phyloP scores from a whole-genome alignment of 2,329 filamentous ascomycete species.

The Nemania diffusa region DNA sequence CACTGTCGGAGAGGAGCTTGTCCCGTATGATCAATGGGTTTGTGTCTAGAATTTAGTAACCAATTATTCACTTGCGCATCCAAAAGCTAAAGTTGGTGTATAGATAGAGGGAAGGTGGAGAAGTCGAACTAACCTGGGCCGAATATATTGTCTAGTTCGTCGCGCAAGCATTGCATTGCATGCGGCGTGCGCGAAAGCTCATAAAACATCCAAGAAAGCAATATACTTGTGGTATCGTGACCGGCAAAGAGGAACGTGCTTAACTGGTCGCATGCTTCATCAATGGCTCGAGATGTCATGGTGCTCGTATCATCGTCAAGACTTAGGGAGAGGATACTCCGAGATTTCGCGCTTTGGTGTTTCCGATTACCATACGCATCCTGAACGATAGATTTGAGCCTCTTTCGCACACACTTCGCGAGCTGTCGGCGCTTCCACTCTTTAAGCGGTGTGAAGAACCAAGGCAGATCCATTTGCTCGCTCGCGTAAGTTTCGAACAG shows the following conservation, averaged over 20 bases:
- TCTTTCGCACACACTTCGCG: background rate
- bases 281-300: constrained; percentile 39
- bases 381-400: background rate
- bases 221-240: constrained; percentile 54
- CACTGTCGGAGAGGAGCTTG: constrained; percentile 42
- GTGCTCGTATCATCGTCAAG: background rate
- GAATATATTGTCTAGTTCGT: constrained; percentile 52
- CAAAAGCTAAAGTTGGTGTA: background rate
- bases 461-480: background rate
- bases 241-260: constrained; percentile 55
- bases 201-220: constrained; percentile 53
- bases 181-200: constrained; percentile 50
- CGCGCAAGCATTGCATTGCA: constrained; percentile 45
- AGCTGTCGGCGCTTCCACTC: background rate
- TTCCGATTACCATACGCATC: constrained; percentile 24
- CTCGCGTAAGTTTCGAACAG: constrained; percentile 9
- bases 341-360: background rate
- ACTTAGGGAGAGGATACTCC: background rate
- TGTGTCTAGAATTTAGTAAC: constrained; percentile 1
- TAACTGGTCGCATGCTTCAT: constrained; percentile 52
- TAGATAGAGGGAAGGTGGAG: background rate
- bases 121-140: constrained; percentile 37
- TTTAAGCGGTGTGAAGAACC: background rate
- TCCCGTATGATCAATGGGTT: constrained; percentile 20
- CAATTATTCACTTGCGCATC: background rate